Percentiles rank a stretch among this genome's conserved stretches.
Conservation (phyloP, 2,329 filamentous ascomycete genomes). For the Fusarium verticillioides region DNA sequence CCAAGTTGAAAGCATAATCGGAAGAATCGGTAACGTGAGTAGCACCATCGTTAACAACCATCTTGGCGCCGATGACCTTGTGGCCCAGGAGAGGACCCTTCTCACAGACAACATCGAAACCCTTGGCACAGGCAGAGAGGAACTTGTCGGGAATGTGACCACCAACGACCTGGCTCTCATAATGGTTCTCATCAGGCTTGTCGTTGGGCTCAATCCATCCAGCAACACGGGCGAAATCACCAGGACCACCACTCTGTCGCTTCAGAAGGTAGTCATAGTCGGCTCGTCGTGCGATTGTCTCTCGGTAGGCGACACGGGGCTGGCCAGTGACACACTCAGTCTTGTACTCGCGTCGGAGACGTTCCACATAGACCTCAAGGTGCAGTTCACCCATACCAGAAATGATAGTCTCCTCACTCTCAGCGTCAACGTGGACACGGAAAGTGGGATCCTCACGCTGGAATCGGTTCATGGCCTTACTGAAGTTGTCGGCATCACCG, state of each 20-base stretch:
- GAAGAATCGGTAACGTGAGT: conserved; percentile 98
- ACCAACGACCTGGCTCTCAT: conserved; percentile 88
- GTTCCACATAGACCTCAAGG: conserved; percentile 96
- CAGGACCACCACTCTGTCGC: conserved; percentile 94
- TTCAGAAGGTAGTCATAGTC: conserved; percentile 94
- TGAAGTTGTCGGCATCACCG: conserved; percentile 93
- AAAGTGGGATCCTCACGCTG: conserved; percentile 98
- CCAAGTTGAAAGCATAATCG: conserved; percentile 94
- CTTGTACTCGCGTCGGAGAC: conserved; percentile 95
- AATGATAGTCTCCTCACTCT: conserved; percentile 97
- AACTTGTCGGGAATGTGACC: conserved; percentile 96
- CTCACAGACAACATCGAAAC: conserved; percentile 83
- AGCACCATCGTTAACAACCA: conserved; percentile 95
- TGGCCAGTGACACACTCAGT: conserved; percentile 96
- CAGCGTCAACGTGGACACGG: conserved; percentile 89
- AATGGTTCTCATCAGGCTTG: conserved; percentile 77
- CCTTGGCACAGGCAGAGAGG: conserved; percentile 93
- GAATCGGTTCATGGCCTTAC: conserved; percentile 98
- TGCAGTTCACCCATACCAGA: conserved; percentile 98
- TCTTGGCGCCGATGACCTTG: conserved; percentile 86
- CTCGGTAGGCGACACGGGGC: conserved; percentile 95
- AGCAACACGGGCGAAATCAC: conserved; percentile 92
- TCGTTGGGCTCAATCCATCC: conserved; percentile 91
- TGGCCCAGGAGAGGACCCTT: conserved; percentile 94
- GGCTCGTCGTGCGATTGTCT: conserved; percentile 84